These are phyloP conservation scores for Plantago ovata DNA, from an alignment of 257 asterid species.

Conservation along the genomic window DNA sequence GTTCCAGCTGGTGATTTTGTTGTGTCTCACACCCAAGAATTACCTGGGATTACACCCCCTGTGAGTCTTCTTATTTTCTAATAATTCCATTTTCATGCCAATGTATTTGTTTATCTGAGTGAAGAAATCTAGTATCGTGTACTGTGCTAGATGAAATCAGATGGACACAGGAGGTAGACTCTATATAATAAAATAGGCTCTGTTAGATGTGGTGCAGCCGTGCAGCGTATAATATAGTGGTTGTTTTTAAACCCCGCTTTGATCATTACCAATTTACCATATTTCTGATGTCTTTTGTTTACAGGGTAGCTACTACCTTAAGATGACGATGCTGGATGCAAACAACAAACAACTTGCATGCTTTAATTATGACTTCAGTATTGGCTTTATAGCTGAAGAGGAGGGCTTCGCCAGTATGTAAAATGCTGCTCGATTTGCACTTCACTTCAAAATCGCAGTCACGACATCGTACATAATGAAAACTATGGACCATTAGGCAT, in stretches of 20 bases:
- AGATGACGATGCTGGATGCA: conserved; percentile 54
- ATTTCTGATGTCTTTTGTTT: background rate
- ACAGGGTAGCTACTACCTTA: conserved; percentile 70
- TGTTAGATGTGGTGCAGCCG: too few species aligned
- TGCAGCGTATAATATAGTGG: background rate
- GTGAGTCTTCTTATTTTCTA: conserved; percentile 40
- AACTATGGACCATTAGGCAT: background rate
- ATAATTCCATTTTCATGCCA: background rate
- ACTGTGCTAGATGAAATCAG: too few species aligned
- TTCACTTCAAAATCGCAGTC: conserved; percentile 3
- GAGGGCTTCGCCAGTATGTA: conserved; percentile 44
- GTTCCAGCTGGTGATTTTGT: conserved; percentile 61
- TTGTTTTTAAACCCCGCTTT: too few species aligned
- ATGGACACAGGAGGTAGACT: too few species aligned
- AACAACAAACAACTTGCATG: conserved; percentile 52
- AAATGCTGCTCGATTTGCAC: conserved; percentile 10
- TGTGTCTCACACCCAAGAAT: conserved; percentile 65
- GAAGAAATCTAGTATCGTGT: too few species aligned
- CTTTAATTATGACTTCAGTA: conserved; percentile 64
- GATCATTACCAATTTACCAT: too few species aligned
- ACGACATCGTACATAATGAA: conserved; percentile 22
- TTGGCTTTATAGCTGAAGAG: conserved; percentile 41
- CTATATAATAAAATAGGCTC: too few species aligned
- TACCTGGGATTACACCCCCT: conserved; percentile 80
- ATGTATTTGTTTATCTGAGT: background rate